Base-by-base conservation (phyloP, 306 rosid genomes). In the Cicer bijugum region DNA sequence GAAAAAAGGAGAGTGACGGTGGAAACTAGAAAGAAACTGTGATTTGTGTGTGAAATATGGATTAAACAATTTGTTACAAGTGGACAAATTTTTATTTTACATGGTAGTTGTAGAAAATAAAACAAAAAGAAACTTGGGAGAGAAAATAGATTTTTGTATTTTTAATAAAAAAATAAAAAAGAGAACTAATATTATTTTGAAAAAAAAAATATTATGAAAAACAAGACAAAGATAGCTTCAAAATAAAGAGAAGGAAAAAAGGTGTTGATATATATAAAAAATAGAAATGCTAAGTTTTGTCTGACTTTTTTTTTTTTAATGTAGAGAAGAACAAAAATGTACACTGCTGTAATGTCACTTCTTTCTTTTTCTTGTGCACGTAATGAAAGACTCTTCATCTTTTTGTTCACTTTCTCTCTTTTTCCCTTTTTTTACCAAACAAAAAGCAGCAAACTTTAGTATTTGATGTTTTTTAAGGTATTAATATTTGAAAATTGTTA, bases 351-450 rank as follows among this genome's bases (percentile, higher is more conserved):
- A 3, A 3, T 28, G 42, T 10, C 40, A 1, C 7, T 57, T 57
- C 63, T 57, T 57, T 59, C 65, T 33, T 33, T 59, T 33, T 33
- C 2, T 59, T 59, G 10, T 59, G 65, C 16, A 59, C 19, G 43
- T 28, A 33, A 12, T 6, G 42, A 59, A 59, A 59, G 43, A 33
- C 10, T 28, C 64, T 2, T 59, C 35, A 58, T 58, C 65, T 28
- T 33, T 11, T 59, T 59, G 65, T 59, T 59, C 65, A 33, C 65
- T 59, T 59, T 58, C 8, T 28, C 9, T 33, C 42, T 0, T 6
- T 28, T 58, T 5, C 4, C 64, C 6, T 28, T 59, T 20, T 20
- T 33, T 12, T 37, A 59, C 65, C 65, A 59, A 33, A 59, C 65
- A 59, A 33, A 28, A 12, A 28, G 10, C 9, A 59, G 17, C 17